Base-by-base conservation (phyloP, 192 early-diverging fungal species). In the Allomyces arbusculus region DNA sequence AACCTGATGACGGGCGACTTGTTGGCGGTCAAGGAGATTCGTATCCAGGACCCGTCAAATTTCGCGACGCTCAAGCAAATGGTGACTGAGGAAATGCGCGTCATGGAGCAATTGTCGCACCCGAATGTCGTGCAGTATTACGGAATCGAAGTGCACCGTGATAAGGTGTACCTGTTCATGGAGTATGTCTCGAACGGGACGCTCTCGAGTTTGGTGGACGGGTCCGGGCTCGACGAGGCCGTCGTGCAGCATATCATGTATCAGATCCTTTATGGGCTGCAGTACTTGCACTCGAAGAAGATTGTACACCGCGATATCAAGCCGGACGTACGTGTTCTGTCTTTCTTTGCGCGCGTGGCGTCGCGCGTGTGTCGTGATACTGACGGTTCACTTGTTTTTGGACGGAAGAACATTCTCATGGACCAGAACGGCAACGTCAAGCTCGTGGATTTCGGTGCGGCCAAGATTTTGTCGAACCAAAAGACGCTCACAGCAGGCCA, bases 1-100 rank as follows among this genome's bases (percentile, higher is more conserved):
- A 92, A 92, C 63, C 79, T 89, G 28, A 87, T 89, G 69, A 82
- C 87, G 1, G 85, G 87, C 44, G 88, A 87, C 64, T 68, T 91
- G 20, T 90, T 94, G 86, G 92, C 92, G 0, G 92, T 92, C 68
- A 94, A 94, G 71, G 92, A 92, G 68, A 94, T 94, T 65, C 78
- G 85, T 24, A 89, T 91, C 75, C 86, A 84, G 16, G 86, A 89
- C 68, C 78, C 85, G 19, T 74, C 79, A 50, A 77, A 81, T 22
- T 69, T 80, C 58, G 84, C 70, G 67, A 70, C 73, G 25, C 66
- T 89, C 23, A 78, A 85, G 71, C 81, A 83, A 65, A 82, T 83
- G 28, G 89, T 94, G 62, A 85, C 83, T 67, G 90, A 91, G 44
- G 92, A 94, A 72, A 94, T 94, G 89, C 84, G 83, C 64, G 87